These are phyloP conservation scores for Thermothelomyces thermophilus DNA, from an alignment of 2,329 filamentous ascomycete species.

Conservation along the genomic window DNA sequence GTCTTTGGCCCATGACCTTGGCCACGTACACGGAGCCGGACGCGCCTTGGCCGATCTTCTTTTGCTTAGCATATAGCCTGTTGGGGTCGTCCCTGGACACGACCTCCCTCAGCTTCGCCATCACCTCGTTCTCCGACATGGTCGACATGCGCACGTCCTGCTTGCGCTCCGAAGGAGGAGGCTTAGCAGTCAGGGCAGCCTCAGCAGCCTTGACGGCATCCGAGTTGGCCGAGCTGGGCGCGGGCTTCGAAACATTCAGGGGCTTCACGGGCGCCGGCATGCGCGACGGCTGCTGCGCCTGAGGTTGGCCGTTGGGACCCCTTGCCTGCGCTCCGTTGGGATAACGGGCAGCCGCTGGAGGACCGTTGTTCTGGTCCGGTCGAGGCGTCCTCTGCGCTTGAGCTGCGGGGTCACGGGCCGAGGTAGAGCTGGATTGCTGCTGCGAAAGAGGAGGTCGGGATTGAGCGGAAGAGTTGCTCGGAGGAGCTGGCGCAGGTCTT, in stretches of 20 bases:
- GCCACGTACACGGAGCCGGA: slow-evolving; percentile 98
- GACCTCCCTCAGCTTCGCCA: slow-evolving; percentile 89
- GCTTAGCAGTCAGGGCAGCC: slow-evolving; percentile 79
- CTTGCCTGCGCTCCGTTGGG: slow-evolving; percentile 50
- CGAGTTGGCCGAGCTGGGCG: slow-evolving; percentile 30
- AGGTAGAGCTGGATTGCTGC: slow-evolving; percentile 47
- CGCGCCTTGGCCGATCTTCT: slow-evolving; percentile 98
- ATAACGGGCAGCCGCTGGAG: slow-evolving; percentile 51
- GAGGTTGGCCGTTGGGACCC: slow-evolving; percentile 40
- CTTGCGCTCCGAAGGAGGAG: slow-evolving; percentile 62
- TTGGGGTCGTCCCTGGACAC: slow-evolving; percentile 95
- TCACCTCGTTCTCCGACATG: slow-evolving; percentile 95
- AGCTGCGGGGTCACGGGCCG: slow-evolving; percentile 36
- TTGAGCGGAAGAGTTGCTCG: slow-evolving; percentile 33
- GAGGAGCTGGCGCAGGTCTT: slow-evolving; percentile 69
- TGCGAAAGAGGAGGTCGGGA: slow-evolving; percentile 41
- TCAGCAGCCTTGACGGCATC: slow-evolving; percentile 86
- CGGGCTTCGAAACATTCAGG: slow-evolving; percentile 67
- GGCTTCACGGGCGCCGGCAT: slow-evolving; percentile 66
- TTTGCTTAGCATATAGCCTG: slow-evolving; percentile 95
- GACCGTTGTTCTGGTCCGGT: slow-evolving; percentile 40
- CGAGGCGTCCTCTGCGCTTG: slow-evolving; percentile 42
- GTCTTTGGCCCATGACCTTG: slow-evolving; percentile 55
- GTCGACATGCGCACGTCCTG: slow-evolving; percentile 98
- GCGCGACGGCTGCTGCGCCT: slow-evolving; percentile 40